A percentile compares a stretch with the other conserved stretches of the same genome.
phyloP scores from a whole-genome alignment of 352 stramenopile genomes.

The Hyaloperonospora arabidopsidis region DNA sequence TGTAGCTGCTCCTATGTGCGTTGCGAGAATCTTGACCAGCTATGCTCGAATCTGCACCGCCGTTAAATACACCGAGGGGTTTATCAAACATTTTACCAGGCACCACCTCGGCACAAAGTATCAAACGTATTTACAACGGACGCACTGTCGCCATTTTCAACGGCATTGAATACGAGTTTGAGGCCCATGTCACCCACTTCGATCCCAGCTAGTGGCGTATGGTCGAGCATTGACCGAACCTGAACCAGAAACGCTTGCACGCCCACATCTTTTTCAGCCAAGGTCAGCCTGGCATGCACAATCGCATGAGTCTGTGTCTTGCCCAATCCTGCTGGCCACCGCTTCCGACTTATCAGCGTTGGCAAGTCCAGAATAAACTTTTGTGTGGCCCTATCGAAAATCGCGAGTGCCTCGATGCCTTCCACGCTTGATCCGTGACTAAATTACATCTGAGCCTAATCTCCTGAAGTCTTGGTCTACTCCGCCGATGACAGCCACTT shows the following conservation, averaged over 20 bases:
- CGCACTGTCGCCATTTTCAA: conserved; percentile 26
- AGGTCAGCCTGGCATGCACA: conserved; percentile 19
- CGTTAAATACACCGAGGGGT: conserved; percentile 51
- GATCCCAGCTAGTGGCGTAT: conserved; percentile 23
- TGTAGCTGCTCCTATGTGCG: conserved; percentile 16
- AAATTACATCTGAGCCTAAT: conserved; percentile 26
- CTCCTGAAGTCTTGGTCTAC: conserved; percentile 20
- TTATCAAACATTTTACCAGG: conserved; percentile 49
- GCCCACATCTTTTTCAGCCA: conserved; percentile 24
- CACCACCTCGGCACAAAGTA: conserved; percentile 33
- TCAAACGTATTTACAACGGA: conserved; percentile 26
- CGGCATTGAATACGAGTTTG: conserved; percentile 23
- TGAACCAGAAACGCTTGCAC: conserved; percentile 28
- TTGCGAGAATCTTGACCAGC: conserved; percentile 13
- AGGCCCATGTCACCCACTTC: conserved; percentile 27
- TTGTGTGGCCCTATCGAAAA: conserved; percentile 69
- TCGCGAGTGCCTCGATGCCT: conserved; percentile 25
- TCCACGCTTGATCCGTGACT: conserved; percentile 30
- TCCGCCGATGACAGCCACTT: conserved; percentile 24
- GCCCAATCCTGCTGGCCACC: conserved; percentile 83
- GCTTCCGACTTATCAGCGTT: conserved; percentile 91
- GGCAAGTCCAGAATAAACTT: conserved; percentile 93
- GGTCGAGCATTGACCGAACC: conserved; percentile 21
- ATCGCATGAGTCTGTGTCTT: conserved; percentile 30
- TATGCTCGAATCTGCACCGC: conserved; percentile 42